Evolutionary conservation across 2,329 filamentous ascomycete genomes (phyloP).

Genomic region (Fusarium armeniacum): DNA sequence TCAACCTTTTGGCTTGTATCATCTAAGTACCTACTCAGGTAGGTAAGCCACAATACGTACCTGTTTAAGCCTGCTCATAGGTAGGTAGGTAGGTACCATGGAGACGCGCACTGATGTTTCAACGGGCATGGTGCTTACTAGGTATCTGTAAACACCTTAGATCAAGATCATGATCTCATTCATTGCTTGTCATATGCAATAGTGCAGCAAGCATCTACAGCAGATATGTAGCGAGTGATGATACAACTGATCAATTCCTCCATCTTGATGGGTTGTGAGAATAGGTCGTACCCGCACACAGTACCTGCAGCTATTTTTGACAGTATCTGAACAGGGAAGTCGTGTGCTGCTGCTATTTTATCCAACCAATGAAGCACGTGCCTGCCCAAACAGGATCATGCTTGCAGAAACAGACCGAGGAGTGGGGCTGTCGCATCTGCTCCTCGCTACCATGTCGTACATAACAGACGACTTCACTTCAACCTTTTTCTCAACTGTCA

Average conservation of each 20-base stretch:
- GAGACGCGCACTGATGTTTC: slow-evolving; percentile 11
- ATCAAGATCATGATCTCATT: not conserved
- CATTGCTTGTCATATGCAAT: not conserved
- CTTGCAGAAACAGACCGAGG: slow-evolving; percentile 24
- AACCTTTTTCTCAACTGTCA: slow-evolving; percentile 36
- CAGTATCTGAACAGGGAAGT: slow-evolving; percentile 3
- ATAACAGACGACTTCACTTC: slow-evolving; percentile 33
- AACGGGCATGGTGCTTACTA: not conserved
- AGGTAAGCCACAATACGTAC: too few relatives aligned
- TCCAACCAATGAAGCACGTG: slow-evolving; percentile 55
- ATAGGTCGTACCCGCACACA: not conserved
- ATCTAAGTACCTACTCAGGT: too few relatives aligned
- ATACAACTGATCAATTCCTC: not conserved
- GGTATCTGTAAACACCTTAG: not conserved
- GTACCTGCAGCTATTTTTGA: slow-evolving; percentile 10
- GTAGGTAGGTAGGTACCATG: not conserved
- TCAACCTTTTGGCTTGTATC: not conserved
- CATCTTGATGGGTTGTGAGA: not conserved
- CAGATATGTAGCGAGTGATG: not conserved
- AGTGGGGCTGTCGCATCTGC: slow-evolving; percentile 32
- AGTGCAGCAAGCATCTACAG: not conserved
- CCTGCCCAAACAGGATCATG: slow-evolving; percentile 30
- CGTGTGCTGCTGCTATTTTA: slow-evolving; percentile 5
- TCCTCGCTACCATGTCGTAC: slow-evolving; percentile 43
- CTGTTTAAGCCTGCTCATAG: not conserved